These are phyloP conservation scores for Thalassiosira exigua DNA, from an alignment of 352 stramenopile genomes.

Conservation along the genomic window DNA sequence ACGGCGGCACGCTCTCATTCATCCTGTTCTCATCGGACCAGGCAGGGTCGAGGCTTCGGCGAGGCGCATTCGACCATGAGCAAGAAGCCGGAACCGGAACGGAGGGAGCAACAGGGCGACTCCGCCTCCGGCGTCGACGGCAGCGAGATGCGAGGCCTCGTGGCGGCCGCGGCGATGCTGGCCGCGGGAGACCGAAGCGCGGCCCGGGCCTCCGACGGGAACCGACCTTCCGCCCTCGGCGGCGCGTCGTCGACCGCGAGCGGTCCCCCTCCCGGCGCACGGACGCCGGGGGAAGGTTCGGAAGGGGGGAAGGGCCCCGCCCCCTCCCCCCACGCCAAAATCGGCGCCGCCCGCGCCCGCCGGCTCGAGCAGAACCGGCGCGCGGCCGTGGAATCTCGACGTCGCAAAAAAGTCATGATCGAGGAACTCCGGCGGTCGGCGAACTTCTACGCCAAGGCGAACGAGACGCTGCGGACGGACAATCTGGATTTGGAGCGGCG, in stretches of 20 bases:
- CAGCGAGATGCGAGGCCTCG: background rate
- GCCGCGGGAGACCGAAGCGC: background rate
- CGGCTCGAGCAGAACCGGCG: conserved; percentile 84
- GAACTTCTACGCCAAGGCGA: conserved; percentile 83
- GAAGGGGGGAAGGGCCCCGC: too few relatives aligned
- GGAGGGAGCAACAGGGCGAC: too few relatives aligned
- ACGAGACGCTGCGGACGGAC: conserved; percentile 74
- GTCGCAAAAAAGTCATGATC: conserved; percentile 85
- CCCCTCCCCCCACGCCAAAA: background rate
- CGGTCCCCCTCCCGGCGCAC: too few relatives aligned
- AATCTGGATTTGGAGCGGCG: conserved; percentile 74
- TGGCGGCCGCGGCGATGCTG: background rate
- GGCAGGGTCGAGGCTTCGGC: too few relatives aligned
- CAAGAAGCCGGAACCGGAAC: background rate
- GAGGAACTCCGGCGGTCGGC: conserved; percentile 82
- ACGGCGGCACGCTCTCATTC: too few relatives aligned
- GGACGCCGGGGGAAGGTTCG: too few relatives aligned
- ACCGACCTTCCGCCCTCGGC: background rate
- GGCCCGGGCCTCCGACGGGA: background rate
- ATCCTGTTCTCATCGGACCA: too few relatives aligned
- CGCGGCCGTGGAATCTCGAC: conserved; percentile 78
- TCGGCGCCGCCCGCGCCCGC: conserved; percentile 58
- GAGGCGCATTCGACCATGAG: background rate
- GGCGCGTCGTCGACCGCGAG: background rate
- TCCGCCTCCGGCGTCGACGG: background rate